Percentiles rank a stretch among this genome's conserved stretches.
Evolutionary conservation across 305 asterid species (phyloP).

Genomic region (Fraxinus xanthoxyloides): DNA sequence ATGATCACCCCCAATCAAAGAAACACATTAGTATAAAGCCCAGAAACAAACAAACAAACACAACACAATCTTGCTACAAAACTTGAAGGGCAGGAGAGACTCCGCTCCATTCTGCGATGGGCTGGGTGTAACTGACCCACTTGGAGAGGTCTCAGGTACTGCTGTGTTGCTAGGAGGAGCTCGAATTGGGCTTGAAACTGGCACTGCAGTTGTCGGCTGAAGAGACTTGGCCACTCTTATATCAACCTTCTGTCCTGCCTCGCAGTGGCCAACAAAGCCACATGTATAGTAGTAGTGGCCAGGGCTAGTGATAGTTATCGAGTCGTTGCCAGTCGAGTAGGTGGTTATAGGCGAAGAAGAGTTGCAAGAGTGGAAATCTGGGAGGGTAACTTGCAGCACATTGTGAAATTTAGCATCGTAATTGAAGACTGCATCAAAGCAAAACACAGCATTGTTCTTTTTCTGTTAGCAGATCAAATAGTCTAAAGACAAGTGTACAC

Average conservation of each 20-base stretch:
- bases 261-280: constrained; percentile 21
- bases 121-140: neutral
- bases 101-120: neutral
- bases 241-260: constrained; percentile 19
- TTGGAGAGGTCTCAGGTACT: neutral
- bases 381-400: constrained; percentile 20
- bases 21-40: neutral
- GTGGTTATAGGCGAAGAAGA: constrained; percentile 15
- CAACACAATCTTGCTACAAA: neutral
- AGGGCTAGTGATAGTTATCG: constrained; percentile 5
- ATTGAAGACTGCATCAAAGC: neutral
- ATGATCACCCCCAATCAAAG: neutral
- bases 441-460: neutral
- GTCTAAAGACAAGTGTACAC: no score
- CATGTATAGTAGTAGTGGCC: constrained; percentile 22
- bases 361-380: constrained; percentile 8
- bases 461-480: neutral
- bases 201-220: neutral
- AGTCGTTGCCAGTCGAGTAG: constrained; percentile 17
- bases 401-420: constrained; percentile 16
- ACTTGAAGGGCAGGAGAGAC: neutral
- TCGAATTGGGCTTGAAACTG: neutral
- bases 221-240: constrained; percentile 2
- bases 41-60: neutral
- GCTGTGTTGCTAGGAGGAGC: neutral